Evolutionary conservation across 352 stramenopile species (phyloP).

Genomic region (Pythium apleroticum): DNA sequence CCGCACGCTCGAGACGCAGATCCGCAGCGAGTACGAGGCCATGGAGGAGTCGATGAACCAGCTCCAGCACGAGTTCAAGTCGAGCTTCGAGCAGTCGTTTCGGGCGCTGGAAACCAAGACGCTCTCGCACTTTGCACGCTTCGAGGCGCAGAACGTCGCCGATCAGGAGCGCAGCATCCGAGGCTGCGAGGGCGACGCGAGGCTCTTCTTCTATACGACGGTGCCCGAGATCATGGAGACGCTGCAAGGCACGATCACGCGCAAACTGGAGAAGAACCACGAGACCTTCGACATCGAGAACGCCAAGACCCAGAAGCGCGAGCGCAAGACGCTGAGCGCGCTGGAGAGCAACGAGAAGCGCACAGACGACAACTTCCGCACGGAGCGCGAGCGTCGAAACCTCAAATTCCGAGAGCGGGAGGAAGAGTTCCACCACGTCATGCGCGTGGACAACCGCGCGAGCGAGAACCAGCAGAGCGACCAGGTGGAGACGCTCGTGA

Average conservation of each 20-base stretch:
- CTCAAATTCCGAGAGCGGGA: constrained; percentile 60
- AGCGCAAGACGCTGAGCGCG: constrained; percentile 81
- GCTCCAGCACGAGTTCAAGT: constrained; percentile 41
- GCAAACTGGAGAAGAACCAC: constrained; percentile 87
- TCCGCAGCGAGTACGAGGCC: constrained; percentile 51
- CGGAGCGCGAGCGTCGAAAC: constrained; percentile 63
- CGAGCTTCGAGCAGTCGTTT: constrained; percentile 54
- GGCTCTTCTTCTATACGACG: constrained; percentile 76
- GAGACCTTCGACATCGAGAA: constrained; percentile 94
- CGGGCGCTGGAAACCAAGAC: constrained; percentile 57
- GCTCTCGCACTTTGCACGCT: constrained; percentile 54
- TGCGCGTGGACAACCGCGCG: constrained; percentile 65
- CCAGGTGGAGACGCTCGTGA: constrained; percentile 52
- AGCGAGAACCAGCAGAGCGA: constrained; percentile 46
- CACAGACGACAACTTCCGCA: constrained; percentile 58
- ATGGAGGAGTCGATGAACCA: constrained; percentile 64
- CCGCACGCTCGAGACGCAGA: constrained; percentile 45
- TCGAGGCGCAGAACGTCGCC: constrained; percentile 53
- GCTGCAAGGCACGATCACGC: constrained; percentile 84
- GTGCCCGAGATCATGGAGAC: constrained; percentile 89
- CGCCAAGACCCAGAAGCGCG: constrained; percentile 89
- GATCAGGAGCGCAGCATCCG: constrained; percentile 53
- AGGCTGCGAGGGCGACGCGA: constrained; percentile 52
- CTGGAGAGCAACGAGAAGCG: constrained; percentile 68
- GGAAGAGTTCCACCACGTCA: constrained; percentile 64